Evolutionary conservation across 164 flowering plant genomes (phyloP), one percentile per base, ranked within the genome.

Genomic region (Liquidambar formosana): DNA sequence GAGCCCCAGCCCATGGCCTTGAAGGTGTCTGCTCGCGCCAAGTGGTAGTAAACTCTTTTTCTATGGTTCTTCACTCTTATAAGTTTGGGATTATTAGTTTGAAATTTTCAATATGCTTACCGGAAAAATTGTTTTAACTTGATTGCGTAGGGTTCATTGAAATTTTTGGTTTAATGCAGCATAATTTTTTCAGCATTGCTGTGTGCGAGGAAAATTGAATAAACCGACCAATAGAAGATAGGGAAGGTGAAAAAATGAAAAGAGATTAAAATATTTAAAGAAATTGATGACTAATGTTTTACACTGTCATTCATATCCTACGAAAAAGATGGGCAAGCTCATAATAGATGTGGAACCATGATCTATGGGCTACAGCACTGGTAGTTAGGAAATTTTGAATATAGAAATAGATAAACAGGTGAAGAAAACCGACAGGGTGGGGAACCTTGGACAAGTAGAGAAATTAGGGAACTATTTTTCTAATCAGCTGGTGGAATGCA

Each of bases 21-120:
- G n/a, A 90, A 79, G 81, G 47, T 84, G 23, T 74, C 85, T 33
- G 85, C 93, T 38, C 89, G 91, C 21, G 85, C 91, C 10, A 90
- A 90, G 70, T 90, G 96, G 96, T 90, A 88, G 58, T 27, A n/a
- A 28, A 10, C n/a, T n/a, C n/a, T 45, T 57, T 69, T 65, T 58
- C 72, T 21, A 25, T 19, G 16, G 14, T 15, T 18, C 18, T 49
- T 1, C 1, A 51, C 41, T 46, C 25, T 47, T 27, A 18, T 59
- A 6, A 14, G 8, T 49, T 26, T 0, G 9, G 44, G 28, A 47
- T 47, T 63, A 13, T 4, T 22, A 47, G 14, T 27, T 54, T 53
- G 23, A 9, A 19, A 23, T 38, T 45, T 38, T 9, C 56, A 18
- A 27, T 47, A 14, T 25, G 15, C 19, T 47, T 47, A 26, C 43